phyloP scores from a whole-genome alignment of 345 rosid genomes.

The Toxicodendron radicans region DNA sequence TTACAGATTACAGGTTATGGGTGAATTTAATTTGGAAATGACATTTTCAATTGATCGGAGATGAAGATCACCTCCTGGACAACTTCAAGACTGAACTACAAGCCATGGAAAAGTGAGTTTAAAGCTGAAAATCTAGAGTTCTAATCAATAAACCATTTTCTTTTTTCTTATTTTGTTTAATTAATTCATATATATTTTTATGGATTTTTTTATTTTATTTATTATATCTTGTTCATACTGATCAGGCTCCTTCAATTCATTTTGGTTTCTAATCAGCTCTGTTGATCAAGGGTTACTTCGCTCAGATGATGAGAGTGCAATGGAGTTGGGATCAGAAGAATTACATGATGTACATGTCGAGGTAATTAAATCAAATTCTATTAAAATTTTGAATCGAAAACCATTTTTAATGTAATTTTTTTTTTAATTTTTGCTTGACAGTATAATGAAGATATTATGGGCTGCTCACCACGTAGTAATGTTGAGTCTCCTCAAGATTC shows the following conservation, averaged over 20 bases:
- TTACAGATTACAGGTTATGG: background rate
- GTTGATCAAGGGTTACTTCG: background rate
- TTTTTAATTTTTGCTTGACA: background rate
- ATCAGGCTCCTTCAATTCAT: background rate
- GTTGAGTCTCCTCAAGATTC: conserved; percentile 19
- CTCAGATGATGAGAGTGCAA: conserved; percentile 13
- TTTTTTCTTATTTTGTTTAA: no score
- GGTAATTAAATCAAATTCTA: conserved; percentile 6
- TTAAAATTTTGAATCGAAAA: no score
- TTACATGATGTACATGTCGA: background rate
- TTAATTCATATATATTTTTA: background rate
- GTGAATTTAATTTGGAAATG: background rate
- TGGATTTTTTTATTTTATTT: background rate
- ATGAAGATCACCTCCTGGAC: background rate
- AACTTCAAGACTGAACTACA: background rate
- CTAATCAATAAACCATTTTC: no score
- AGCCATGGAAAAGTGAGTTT: background rate
- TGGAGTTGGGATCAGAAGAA: conserved; percentile 23
- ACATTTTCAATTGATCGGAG: background rate
- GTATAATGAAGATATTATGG: background rate
- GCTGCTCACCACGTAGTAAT: background rate
- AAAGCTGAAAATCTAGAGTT: background rate
- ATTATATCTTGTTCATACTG: background rate
- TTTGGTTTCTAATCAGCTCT: conserved; percentile 4
- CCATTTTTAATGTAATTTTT: background rate